A percentile compares a stretch with the other conserved stretches of the same genome.
Evolutionary conservation across 805 yeast species (phyloP).

Genomic region (Nakazawaea pomicola): DNA sequence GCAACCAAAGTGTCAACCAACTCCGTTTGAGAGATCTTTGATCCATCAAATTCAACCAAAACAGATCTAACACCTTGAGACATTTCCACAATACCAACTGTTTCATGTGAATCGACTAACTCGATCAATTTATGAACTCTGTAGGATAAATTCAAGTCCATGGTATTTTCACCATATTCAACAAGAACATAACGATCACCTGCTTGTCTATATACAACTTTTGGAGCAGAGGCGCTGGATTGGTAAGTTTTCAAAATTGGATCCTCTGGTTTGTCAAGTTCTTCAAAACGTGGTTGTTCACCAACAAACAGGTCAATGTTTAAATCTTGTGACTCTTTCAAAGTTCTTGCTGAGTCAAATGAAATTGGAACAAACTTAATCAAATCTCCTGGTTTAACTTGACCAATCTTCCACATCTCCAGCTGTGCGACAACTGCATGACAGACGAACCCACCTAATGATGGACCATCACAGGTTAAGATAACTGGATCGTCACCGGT

Average conservation of each 20-base stretch:
- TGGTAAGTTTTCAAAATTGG: slow-evolving; percentile 62
- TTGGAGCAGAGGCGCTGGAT: slow-evolving; percentile 50
- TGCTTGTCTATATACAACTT: slow-evolving; percentile 87
- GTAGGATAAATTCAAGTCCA: slow-evolving; percentile 83
- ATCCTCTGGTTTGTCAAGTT: slow-evolving; percentile 45
- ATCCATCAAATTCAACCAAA: slow-evolving; percentile 75
- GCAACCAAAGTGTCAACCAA: slow-evolving; percentile 63
- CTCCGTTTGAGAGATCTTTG: slow-evolving; percentile 51
- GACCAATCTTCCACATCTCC: slow-evolving; percentile 98
- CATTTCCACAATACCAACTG: slow-evolving; percentile 88
- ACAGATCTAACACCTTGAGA: slow-evolving; percentile 97
- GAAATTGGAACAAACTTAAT: slow-evolving; percentile 77
- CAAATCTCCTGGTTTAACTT: slow-evolving; percentile 89
- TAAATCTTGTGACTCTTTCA: slow-evolving; percentile 59
- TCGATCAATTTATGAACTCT: slow-evolving; percentile 80
- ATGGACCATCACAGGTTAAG: slow-evolving; percentile 95
- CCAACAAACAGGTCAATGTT: slow-evolving; percentile 44
- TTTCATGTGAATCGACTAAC: slow-evolving; percentile 57
- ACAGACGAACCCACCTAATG: slow-evolving; percentile 96
- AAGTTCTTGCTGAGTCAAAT: slow-evolving; percentile 58
- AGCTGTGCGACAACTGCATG: slow-evolving; percentile 93
- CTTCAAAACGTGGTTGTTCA: slow-evolving; percentile 25
- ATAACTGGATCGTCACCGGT: slow-evolving; percentile 99
- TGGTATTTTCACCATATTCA: slow-evolving; percentile 85
- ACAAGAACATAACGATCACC: slow-evolving; percentile 92